phyloP scores from a whole-genome alignment of 2,329 filamentous ascomycete species.

The Cladosporium cucumerinum region DNA sequence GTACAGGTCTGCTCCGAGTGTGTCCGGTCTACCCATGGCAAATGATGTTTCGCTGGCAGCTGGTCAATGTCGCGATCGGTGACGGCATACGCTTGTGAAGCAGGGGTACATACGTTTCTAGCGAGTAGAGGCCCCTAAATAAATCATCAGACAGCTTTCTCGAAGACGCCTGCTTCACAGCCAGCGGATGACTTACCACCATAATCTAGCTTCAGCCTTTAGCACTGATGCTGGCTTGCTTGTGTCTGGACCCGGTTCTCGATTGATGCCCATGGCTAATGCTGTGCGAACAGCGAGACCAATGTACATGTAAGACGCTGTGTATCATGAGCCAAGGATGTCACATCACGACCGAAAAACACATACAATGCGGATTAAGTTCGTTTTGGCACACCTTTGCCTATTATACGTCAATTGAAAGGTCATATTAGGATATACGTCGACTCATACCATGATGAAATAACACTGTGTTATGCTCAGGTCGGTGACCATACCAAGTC shows the following conservation, averaged over 20 bases:
- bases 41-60: background rate
- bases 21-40: background rate
- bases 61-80: background rate
- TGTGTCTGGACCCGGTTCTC: background rate
- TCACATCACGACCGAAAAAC: background rate
- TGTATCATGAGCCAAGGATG: background rate
- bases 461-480: background rate
- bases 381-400: background rate
- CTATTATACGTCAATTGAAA: background rate
- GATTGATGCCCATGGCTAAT: background rate
- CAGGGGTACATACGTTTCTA: background rate
- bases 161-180: background rate
- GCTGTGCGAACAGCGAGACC: constrained; percentile 2
- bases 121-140: background rate
- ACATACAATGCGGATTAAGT: background rate
- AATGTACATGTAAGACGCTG: constrained; percentile 1
- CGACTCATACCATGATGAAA: background rate
- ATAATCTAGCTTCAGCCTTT: background rate
- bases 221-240: background rate
- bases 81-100: background rate
- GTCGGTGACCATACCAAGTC: background rate
- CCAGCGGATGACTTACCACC: background rate
- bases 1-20: background rate
- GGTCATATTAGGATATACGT: background rate
- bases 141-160: background rate